phyloP scores from a whole-genome alignment of 139 green algal genomes.

The Penium margaritaceum region DNA sequence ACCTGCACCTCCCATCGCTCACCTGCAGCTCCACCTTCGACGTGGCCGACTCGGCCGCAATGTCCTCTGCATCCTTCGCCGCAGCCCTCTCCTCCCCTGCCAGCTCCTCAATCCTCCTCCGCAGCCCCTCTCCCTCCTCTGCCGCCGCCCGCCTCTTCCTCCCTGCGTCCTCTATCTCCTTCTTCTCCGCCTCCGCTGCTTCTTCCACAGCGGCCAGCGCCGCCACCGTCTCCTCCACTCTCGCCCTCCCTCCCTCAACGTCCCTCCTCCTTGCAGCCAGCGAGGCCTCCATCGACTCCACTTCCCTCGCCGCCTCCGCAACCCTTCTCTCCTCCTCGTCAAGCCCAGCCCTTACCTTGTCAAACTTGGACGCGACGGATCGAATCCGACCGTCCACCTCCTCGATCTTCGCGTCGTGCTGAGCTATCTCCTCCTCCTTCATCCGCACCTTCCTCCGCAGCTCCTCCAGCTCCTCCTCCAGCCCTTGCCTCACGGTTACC shows the following conservation, averaged over 20 bases:
- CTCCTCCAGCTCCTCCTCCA: constrained; percentile 5
- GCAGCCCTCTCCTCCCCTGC: neutral
- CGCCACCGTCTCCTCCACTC: neutral
- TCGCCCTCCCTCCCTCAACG: constrained; percentile 10
- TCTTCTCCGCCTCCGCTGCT: neutral
- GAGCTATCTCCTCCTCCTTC: constrained; percentile 3
- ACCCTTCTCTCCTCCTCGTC: constrained; percentile 6
- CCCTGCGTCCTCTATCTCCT: constrained; percentile 4
- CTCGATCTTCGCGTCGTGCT: neutral
- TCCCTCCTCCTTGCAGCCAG: no score
- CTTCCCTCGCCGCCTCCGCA: neutral
- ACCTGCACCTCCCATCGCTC: neutral
- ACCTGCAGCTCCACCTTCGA: constrained; percentile 12
- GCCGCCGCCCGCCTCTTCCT: constrained; percentile 5
- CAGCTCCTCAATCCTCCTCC: constrained; percentile 4
- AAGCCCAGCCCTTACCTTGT: neutral
- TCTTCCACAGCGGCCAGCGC: neutral
- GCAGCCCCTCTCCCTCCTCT: neutral
- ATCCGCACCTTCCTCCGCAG: neutral
- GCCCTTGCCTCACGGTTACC: neutral
- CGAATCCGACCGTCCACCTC: neutral
- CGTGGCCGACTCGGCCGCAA: neutral
- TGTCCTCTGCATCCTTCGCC: neutral
- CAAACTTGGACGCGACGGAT: constrained; percentile 2
- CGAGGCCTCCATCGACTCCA: constrained; percentile 5